phyloP scores from a whole-genome alignment of 2,329 filamentous ascomycete genomes.

The Fonsecaea multimorphosa region DNA sequence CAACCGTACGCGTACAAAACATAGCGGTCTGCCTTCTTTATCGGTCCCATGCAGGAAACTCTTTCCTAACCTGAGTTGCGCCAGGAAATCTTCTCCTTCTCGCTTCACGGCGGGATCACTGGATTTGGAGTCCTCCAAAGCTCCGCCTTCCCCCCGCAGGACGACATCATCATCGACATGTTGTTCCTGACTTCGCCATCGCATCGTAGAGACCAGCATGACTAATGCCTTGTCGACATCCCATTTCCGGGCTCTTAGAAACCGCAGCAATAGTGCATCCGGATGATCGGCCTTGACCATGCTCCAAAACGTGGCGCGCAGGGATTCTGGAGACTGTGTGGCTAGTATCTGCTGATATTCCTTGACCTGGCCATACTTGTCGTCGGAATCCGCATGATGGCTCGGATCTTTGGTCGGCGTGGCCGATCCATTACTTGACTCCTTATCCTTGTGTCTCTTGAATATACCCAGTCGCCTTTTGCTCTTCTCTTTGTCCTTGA shows the following conservation, averaged over 20 bases:
- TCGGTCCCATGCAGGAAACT: slow-evolving; percentile 89
- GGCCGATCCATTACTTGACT: slow-evolving; percentile 46
- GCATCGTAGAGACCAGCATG: slow-evolving; percentile 93
- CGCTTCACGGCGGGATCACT: slow-evolving; percentile 68
- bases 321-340: slow-evolving; percentile 75
- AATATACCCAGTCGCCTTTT: slow-evolving; percentile 78
- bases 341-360: slow-evolving; percentile 82
- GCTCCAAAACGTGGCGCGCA: slow-evolving; percentile 82
- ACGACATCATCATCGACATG: slow-evolving; percentile 90
- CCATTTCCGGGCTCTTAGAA: slow-evolving; percentile 91
- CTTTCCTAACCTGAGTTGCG: slow-evolving; percentile 87
- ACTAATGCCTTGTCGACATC: slow-evolving; percentile 89
- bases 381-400: slow-evolving; percentile 64
- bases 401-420: slow-evolving; percentile 47
- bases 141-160: slow-evolving; percentile 72
- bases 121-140: slow-evolving; percentile 66
- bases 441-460: slow-evolving; percentile 56
- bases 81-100: slow-evolving; percentile 76
- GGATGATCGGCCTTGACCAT: slow-evolving; percentile 97
- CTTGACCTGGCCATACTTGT: slow-evolving; percentile 92
- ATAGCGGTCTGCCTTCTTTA: slow-evolving; percentile 83
- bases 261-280: slow-evolving; percentile 80
- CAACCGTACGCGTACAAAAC: slow-evolving; percentile 79
- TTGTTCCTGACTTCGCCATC: slow-evolving; percentile 84
- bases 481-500: slow-evolving; percentile 66